Conservation (phyloP, 2,329 filamentous ascomycete species). For the Curvularia eragrostidis region DNA sequence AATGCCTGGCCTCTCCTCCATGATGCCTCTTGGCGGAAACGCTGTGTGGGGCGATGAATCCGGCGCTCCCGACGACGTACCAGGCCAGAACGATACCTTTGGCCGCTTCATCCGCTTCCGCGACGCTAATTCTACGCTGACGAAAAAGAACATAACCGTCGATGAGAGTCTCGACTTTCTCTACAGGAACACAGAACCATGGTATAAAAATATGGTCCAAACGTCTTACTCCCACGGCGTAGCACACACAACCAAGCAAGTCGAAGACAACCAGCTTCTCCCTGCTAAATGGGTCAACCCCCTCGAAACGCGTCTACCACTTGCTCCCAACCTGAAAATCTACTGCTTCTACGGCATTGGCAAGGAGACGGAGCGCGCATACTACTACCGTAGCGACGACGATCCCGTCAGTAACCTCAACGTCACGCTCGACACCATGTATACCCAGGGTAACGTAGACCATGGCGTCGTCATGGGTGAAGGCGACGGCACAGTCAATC, state of each 20-base stretch:
- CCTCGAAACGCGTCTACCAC: slow-evolving; percentile 82
- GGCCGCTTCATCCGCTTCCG: slow-evolving; percentile 88
- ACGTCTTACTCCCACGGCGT: slow-evolving; percentile 86
- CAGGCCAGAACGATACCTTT: slow-evolving; percentile 74
- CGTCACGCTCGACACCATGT: slow-evolving; percentile 61
- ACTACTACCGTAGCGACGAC: slow-evolving; percentile 82
- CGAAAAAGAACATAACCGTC: slow-evolving; percentile 76
- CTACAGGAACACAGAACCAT: slow-evolving; percentile 77
- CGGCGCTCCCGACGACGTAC: slow-evolving; percentile 86
- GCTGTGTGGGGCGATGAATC: slow-evolving; percentile 91
- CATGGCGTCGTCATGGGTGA: slow-evolving; percentile 95
- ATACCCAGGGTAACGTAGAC: slow-evolving; percentile 63
- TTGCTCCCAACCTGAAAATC: slow-evolving; percentile 88
- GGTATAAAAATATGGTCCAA: slow-evolving; percentile 79
- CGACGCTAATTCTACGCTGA: slow-evolving; percentile 59
- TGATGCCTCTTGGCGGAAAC: slow-evolving; percentile 93
- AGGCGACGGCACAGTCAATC: slow-evolving; percentile 92
- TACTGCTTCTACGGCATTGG: slow-evolving; percentile 98
- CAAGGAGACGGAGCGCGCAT: slow-evolving; percentile 89
- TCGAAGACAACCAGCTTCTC: slow-evolving; percentile 68
- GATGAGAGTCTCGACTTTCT: slow-evolving; percentile 79
- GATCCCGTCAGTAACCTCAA: slow-evolving; percentile 72
- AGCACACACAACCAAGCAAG: slow-evolving; percentile 77
- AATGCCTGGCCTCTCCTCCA: slow-evolving; percentile 95
- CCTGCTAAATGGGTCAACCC: slow-evolving; percentile 90